These are phyloP conservation scores for Amaranthus hypochondriacus DNA, from an alignment of 148 eudicot species.

Conservation along the genomic window DNA sequence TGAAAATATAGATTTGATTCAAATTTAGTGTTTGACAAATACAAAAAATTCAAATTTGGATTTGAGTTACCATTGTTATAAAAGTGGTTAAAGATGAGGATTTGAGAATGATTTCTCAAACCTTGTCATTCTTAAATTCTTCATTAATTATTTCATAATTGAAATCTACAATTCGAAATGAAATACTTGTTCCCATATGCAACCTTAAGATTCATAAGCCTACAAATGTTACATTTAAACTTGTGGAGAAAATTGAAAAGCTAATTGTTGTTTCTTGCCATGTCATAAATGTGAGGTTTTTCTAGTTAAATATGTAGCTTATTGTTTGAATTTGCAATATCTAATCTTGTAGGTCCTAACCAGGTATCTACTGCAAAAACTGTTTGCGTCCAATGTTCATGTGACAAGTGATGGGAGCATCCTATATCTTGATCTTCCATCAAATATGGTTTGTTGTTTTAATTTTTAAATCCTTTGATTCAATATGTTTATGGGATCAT, in stretches of 20 bases:
- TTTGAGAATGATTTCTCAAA: too few relatives aligned
- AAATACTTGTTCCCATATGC: too few relatives aligned
- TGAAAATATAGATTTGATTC: too few relatives aligned
- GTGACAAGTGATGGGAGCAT: constrained; percentile 54
- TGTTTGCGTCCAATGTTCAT: constrained; percentile 63
- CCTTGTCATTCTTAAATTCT: too few relatives aligned
- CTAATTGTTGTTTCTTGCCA: background rate
- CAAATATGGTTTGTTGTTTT: constrained; percentile 74
- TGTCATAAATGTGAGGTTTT: background rate
- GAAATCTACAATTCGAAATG: too few relatives aligned
- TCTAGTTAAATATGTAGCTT: background rate
- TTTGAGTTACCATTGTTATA: too few relatives aligned
- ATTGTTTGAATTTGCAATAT: constrained; percentile 2
- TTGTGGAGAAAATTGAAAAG: background rate
- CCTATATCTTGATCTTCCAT: constrained; percentile 84
- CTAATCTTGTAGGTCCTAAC: constrained; percentile 45
- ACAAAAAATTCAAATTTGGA: too few relatives aligned
- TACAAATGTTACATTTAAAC: too few relatives aligned
- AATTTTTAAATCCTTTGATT: constrained; percentile 9
- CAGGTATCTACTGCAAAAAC: constrained; percentile 62
- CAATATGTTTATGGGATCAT: background rate
- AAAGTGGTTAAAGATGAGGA: too few relatives aligned
- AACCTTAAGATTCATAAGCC: too few relatives aligned
- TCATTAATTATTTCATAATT: too few relatives aligned
- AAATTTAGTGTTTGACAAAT: too few relatives aligned